Evolutionary conservation across 1,139 yeast species (phyloP).

Genomic region (Insectozyma bohioensis): DNA sequence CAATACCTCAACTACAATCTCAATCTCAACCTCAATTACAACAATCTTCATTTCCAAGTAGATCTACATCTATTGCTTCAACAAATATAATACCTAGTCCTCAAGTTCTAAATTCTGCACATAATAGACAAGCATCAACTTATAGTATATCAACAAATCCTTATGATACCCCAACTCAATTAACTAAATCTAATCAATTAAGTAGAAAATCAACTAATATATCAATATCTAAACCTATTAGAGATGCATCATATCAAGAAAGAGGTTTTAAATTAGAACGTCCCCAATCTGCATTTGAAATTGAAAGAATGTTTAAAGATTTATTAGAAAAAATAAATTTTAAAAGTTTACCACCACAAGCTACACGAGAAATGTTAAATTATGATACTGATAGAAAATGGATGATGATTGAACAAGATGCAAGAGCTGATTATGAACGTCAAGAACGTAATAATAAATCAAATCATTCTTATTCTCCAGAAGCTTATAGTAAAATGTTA

Average conservation of each 20-base stretch:
- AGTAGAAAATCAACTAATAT: slow-evolving; percentile 19
- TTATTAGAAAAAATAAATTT: slow-evolving; percentile 83
- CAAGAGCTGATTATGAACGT: slow-evolving; percentile 70
- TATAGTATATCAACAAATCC: slow-evolving; percentile 39
- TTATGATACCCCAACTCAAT: slow-evolving; percentile 28
- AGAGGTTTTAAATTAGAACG: slow-evolving; percentile 40
- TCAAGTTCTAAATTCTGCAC: slow-evolving; percentile 33
- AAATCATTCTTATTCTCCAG: slow-evolving; percentile 57
- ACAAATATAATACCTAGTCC: slow-evolving; percentile 27
- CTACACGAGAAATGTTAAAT: slow-evolving; percentile 74
- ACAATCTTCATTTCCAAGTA: slow-evolving; percentile 22
- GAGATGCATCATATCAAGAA: slow-evolving; percentile 18
- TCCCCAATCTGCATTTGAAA: slow-evolving; percentile 59
- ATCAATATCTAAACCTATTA: slow-evolving; percentile 35
- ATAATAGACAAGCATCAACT: slow-evolving; percentile 42
- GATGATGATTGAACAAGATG: slow-evolving; percentile 89
- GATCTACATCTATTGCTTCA: slow-evolving; percentile 26
- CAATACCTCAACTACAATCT: slow-evolving; percentile 12
- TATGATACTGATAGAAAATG: slow-evolving; percentile 82
- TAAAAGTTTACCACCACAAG: slow-evolving; percentile 72
- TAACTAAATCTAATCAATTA: slow-evolving; percentile 9
- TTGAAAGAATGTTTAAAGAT: slow-evolving; percentile 65
- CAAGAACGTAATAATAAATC: slow-evolving; percentile 42
- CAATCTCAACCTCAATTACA: slow-evolving; percentile 17
- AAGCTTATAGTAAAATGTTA: slow-evolving; percentile 72